Percentiles rank a stretch among this genome's conserved stretches.
Evolutionary conservation across 345 rosid genomes (phyloP).

Genomic region (Citrus sp.): DNA sequence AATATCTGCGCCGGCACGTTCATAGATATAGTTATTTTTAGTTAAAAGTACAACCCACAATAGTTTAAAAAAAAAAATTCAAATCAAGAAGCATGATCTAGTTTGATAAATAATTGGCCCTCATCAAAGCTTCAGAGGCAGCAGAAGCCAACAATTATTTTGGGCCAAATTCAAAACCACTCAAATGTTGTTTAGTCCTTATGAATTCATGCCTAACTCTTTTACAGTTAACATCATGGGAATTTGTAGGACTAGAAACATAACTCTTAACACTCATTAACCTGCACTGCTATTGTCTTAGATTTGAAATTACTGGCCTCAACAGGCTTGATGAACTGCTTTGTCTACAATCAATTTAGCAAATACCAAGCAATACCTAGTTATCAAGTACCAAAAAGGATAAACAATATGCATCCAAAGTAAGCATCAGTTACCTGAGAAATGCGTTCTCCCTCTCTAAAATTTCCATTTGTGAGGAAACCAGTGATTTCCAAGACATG

Average conservation of each 20-base stretch:
- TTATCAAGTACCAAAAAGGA: background rate
- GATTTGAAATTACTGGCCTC: background rate
- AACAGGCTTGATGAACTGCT: background rate
- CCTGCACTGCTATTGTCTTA: background rate
- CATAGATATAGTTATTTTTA: background rate
- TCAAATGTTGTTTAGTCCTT: background rate
- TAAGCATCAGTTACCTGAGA: constrained; percentile 31
- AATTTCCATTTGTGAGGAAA: constrained; percentile 35
- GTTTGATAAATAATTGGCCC: background rate
- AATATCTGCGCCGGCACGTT: background rate
- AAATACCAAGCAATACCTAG: background rate
- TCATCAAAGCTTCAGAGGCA: background rate
- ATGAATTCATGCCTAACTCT: background rate
- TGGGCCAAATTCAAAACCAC: background rate
- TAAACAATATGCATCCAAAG: background rate
- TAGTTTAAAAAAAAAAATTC: background rate
- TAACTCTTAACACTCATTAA: background rate
- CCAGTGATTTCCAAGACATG: constrained; percentile 38
- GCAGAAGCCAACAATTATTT: background rate
- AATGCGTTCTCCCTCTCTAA: constrained; percentile 31
- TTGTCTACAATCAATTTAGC: background rate
- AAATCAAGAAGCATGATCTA: background rate
- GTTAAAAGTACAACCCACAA: background rate
- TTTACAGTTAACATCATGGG: background rate
- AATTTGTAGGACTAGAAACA: too few relatives aligned